These are phyloP conservation scores for Hirschioporus abietinus DNA, from an alignment of 768 basidiomycete species.

Conservation along the genomic window DNA sequence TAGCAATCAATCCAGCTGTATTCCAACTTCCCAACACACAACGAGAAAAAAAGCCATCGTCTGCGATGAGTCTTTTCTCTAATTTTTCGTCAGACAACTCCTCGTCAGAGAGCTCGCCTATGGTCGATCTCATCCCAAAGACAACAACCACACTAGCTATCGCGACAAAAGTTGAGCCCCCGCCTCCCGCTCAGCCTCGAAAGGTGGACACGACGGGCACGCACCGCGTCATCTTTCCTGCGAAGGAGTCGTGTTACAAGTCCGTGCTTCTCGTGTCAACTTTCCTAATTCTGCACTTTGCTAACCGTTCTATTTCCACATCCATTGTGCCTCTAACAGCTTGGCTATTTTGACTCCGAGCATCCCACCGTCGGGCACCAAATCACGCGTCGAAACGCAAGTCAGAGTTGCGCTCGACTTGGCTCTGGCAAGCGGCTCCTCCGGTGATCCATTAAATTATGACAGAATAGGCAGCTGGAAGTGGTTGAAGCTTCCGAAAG, in stretches of 20 bases:
- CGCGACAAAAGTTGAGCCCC: constrained; percentile 61
- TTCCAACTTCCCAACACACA: constrained; percentile 28
- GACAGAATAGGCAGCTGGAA: constrained; percentile 88
- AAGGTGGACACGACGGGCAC: constrained; percentile 46
- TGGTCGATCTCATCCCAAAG: constrained; percentile 8
- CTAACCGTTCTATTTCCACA: constrained; percentile 11
- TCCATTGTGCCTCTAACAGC: constrained; percentile 30
- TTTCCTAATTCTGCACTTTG: constrained; percentile 1
- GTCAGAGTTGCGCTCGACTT: constrained; percentile 80
- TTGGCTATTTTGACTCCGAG: constrained; percentile 80
- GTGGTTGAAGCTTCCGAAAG: constrained; percentile 75
- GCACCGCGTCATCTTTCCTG: constrained; percentile 61
- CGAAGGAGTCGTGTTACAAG: constrained; percentile 76
- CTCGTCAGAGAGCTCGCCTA: constrained; percentile 17
- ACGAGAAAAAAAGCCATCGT: constrained; percentile 23
- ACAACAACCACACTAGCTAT: constrained; percentile 28
- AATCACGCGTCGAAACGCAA: constrained; percentile 94
- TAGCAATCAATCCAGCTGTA: constrained; percentile 25
- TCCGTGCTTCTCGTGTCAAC: constrained; percentile 29
- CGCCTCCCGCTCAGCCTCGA: constrained; percentile 54
- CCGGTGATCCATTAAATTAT: constrained; percentile 58
- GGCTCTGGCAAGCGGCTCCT: constrained; percentile 57
- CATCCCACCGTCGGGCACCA: constrained; percentile 77
- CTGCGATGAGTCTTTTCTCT: constrained; percentile 15
- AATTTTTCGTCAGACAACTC: constrained; percentile 26